phyloP scores from a whole-genome alignment of 2,329 filamentous ascomycete genomes.

The Paraphaeosphaeria sporulosa region DNA sequence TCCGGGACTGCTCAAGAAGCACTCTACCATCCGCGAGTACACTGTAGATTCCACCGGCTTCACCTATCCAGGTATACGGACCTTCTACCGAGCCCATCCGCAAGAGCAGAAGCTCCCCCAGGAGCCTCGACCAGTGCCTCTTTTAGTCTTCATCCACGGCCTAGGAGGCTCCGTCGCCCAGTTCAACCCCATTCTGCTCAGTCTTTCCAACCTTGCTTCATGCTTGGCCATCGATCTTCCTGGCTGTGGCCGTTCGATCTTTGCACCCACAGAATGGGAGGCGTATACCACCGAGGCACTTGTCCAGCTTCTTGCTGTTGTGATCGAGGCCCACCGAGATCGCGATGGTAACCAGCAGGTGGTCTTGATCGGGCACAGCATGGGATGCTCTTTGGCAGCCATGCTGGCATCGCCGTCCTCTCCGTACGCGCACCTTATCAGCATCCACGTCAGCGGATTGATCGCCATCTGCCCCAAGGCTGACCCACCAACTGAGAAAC shows the following conservation, averaged over 20 bases:
- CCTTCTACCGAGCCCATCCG: slow-evolving; percentile 83
- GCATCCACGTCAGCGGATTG: slow-evolving; percentile 74
- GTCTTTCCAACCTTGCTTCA: slow-evolving; percentile 81
- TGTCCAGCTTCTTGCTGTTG: slow-evolving; percentile 74
- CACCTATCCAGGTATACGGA: slow-evolving; percentile 77
- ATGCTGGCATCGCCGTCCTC: slow-evolving; percentile 70
- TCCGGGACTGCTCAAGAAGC: slow-evolving; percentile 79
- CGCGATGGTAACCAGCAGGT: slow-evolving; percentile 72
- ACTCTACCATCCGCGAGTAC: slow-evolving; percentile 76
- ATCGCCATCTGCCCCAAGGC: slow-evolving; percentile 83
- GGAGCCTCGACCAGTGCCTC: slow-evolving; percentile 75
- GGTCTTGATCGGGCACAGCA: slow-evolving; percentile 85
- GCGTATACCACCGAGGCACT: slow-evolving; percentile 83
- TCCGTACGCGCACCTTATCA: slow-evolving; percentile 61
- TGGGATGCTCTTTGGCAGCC: slow-evolving; percentile 83
- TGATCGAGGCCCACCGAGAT: slow-evolving; percentile 78
- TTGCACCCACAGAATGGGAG: slow-evolving; percentile 72
- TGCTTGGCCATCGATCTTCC: slow-evolving; percentile 90
- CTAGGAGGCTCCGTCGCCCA: slow-evolving; percentile 92
- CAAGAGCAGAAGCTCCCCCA: slow-evolving; percentile 82
- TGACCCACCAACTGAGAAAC: slow-evolving; percentile 64
- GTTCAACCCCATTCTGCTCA: slow-evolving; percentile 81
- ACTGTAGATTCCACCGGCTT: slow-evolving; percentile 69
- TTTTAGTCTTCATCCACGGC: slow-evolving; percentile 91
- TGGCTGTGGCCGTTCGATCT: slow-evolving; percentile 83